Evolutionary conservation across 164 flowering plant genomes (phyloP), one percentile per base, ranked within the genome.

Genomic region (Annona cherimola): DNA sequence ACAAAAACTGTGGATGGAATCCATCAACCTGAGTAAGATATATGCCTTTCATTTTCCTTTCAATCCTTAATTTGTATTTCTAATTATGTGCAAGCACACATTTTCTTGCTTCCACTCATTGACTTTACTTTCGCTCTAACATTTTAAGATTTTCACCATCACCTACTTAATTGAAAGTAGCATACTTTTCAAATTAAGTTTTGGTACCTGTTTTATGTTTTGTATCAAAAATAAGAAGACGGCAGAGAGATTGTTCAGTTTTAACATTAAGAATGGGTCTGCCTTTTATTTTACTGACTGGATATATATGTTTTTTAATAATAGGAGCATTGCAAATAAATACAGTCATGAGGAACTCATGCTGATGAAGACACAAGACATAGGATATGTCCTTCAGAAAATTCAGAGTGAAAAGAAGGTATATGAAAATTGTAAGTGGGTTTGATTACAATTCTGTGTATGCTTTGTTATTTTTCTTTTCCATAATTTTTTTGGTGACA

Each of bases 311-410:
- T 35, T 35, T 73, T 4, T n/a, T n/a, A n/a, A n/a, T n/a, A n/a
- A n/a, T 68, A 94, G 97, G 91, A 84, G 83, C 72, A 71, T 84
- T 65, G 90, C 89, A 11, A 86, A 87, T 73, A 87, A 90, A 65
- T 90, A 86, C 76, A 81, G 88, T 63, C 76, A 71, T 9, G 98
- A 92, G 65, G 93, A 92, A 68, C 90, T 90, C 74, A 80, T 86
- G 91, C 69, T 90, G 77, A 94, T 94, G 98, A 94, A 89, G 82
- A 89, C 97, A 35, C 97, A 92, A 80, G 96, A 94, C 75, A 84
- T 85, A 6, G 96, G 92, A 61, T 92, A 92, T 70, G 71, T 94
- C 70, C 82, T 84, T 66, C 98, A 94, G 83, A 89, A 87, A 75
- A 14, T 86, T 75, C 98, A 89, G 73, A 79, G 84, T 74, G 98